Conservation (phyloP, 2,329 filamentous ascomycete genomes). For the Fusarium sp. region DNA sequence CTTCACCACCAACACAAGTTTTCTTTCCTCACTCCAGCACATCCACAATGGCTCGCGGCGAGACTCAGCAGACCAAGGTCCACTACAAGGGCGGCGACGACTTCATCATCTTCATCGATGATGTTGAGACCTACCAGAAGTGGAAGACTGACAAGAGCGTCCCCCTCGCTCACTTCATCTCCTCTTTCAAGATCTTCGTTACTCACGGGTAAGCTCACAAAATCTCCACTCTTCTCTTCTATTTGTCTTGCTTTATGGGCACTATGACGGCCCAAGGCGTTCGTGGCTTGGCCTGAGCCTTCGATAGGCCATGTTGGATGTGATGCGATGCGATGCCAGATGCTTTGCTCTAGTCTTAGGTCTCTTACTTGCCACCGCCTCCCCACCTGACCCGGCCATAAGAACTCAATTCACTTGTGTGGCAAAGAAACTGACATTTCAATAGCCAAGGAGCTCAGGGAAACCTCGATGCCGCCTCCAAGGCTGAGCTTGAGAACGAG, state of each 20-base stretch:
- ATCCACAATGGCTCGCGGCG: conserved; percentile 77
- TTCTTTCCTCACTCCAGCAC: conserved; percentile 34
- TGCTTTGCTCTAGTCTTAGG: background rate
- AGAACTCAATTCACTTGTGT: background rate
- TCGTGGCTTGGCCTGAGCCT: background rate
- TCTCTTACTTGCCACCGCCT: background rate
- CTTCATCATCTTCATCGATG: conserved; percentile 72
- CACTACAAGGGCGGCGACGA: conserved; percentile 84
- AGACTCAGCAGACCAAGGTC: conserved; percentile 79
- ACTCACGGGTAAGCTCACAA: conserved; percentile 82
- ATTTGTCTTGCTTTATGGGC: background rate
- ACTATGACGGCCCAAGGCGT: background rate
- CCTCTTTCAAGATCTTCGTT: conserved; percentile 88
- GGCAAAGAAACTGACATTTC: conserved; percentile 26
- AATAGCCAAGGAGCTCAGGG: conserved; percentile 88
- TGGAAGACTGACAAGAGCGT: conserved; percentile 86
- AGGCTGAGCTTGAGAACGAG: conserved; percentile 82
- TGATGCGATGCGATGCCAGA: background rate
- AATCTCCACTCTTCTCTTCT: conserved; percentile 27
- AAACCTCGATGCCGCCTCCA: conserved; percentile 80
- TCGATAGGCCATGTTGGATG: background rate
- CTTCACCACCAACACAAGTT: conserved; percentile 30
- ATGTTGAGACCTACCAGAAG: conserved; percentile 75
- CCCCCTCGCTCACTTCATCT: conserved; percentile 87
- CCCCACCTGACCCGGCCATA: background rate